These are phyloP conservation scores for Pyrenochaeta sp. DNA, from an alignment of 2,329 filamentous ascomycete species.

Conservation along the genomic window DNA sequence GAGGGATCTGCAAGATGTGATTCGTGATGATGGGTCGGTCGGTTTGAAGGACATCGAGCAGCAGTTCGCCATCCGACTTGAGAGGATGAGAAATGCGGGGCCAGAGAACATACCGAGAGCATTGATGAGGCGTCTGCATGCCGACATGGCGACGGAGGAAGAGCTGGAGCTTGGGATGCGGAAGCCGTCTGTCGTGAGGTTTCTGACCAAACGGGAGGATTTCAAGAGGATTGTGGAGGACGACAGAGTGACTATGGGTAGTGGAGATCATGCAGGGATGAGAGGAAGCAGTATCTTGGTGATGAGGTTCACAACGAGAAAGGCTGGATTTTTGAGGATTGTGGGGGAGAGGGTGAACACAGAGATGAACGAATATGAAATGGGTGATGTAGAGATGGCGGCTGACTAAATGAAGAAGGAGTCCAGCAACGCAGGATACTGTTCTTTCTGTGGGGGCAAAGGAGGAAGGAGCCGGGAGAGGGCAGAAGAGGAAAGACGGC, in stretches of 20 bases:
- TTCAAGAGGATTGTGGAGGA: neutral
- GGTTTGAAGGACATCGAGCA: slow-evolving; percentile 1
- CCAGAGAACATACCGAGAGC: slow-evolving; percentile 3
- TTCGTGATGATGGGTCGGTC: neutral
- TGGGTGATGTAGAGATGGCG: neutral
- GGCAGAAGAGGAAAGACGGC: neutral
- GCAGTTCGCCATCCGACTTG: neutral
- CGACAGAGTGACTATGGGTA: neutral
- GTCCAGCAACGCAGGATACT: neutral
- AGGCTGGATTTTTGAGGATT: neutral
- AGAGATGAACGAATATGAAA: neutral
- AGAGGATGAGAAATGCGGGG: slow-evolving; percentile 12
- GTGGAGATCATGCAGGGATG: neutral
- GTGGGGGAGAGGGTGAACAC: neutral
- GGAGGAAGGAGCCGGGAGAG: neutral
- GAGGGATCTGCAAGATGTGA: neutral
- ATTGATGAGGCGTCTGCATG: slow-evolving; percentile 10
- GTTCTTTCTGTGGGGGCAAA: neutral
- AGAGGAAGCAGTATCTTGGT: slow-evolving; percentile 4
- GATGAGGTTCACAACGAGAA: slow-evolving; percentile 1
- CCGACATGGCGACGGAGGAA: slow-evolving; percentile 14
- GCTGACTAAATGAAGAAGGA: neutral
- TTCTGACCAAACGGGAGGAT: neutral
- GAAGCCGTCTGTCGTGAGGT: slow-evolving; percentile 8
- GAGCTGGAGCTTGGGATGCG: slow-evolving; percentile 7